These are phyloP conservation scores for Geotrichum citri-aurantii DNA, from an alignment of 1,139 yeast genomes.

Conservation along the genomic window DNA sequence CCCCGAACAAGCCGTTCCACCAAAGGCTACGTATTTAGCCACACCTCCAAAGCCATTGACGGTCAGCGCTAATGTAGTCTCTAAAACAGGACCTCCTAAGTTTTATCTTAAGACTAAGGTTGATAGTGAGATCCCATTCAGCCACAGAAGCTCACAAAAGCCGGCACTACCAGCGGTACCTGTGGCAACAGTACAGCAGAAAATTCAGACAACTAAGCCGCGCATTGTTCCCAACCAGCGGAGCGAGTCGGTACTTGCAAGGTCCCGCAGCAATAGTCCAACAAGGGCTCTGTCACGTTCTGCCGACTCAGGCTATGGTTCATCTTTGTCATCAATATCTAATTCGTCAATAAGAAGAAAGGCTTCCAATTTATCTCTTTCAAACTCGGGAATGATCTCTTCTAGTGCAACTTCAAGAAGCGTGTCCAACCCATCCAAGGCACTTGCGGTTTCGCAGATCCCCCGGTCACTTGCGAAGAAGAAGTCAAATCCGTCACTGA, in stretches of 20 bases:
- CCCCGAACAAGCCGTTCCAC: slow-evolving; percentile 6
- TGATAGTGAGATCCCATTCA: slow-evolving; percentile 14
- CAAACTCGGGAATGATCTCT: slow-evolving; percentile 3
- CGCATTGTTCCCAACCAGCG: slow-evolving; percentile 5
- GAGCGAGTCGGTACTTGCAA: not conserved
- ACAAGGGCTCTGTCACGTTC: slow-evolving; percentile 7
- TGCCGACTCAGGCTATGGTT: not conserved
- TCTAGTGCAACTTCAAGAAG: slow-evolving; percentile 6
- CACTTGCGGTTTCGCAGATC: not conserved
- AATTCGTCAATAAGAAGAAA: slow-evolving; percentile 1
- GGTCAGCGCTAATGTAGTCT: slow-evolving; percentile 2
- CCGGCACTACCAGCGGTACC: slow-evolving; percentile 10
- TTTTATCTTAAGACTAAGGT: slow-evolving; percentile 17
- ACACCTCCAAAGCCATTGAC: slow-evolving; percentile 7
- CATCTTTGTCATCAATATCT: not conserved
- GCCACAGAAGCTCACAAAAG: slow-evolving; percentile 11
- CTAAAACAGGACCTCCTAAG: slow-evolving; percentile 7
- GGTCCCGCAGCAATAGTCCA: slow-evolving; percentile 11
- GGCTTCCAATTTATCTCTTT: slow-evolving; percentile 6
- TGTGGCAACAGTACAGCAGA: slow-evolving; percentile 16
- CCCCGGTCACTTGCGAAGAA: not conserved
- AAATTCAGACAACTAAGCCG: slow-evolving; percentile 15
- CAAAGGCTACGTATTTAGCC: not conserved
- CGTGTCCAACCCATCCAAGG: slow-evolving; percentile 4
- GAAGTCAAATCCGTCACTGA: slow-evolving; percentile 1